Evolutionary conservation across 177 flowering plant genomes (phyloP), one percentile per base, ranked within the genome.

Genomic region (Vitis hybrid): DNA sequence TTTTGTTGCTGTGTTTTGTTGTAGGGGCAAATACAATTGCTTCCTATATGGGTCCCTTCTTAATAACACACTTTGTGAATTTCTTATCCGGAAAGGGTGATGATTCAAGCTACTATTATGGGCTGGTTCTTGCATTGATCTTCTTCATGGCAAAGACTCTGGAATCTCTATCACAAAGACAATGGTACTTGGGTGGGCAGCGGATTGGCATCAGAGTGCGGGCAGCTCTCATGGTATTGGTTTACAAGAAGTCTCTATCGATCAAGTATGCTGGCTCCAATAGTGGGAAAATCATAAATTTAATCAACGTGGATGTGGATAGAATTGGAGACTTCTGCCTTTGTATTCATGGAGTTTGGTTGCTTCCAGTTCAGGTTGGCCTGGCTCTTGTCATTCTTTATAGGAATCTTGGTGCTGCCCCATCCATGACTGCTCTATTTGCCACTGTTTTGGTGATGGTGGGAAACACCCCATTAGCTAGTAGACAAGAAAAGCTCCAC

Each of bases 151-250:
- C 90, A 12, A 93, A 93, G 80, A 85, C 86, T 2, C 75, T 87
- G 30, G 98, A 91, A 72, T 90, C 97, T 0, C 74, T 92, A 52
- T 81, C 91, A 52, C 95, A 93, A 63, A 73, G 96, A 62, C 91
- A 86, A 67, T 93, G 94, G 98, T 89, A 87, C 64, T 93, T 91
- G 62, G 98, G 98, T 51, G 92, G 93, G 21, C 86, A 82, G 4
- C 78, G 86, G 9, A 82, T 90, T 23, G 94, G 97, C 2, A 76
- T 88, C 55, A 79, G 85, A 52, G 84, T 91, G 2, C 75, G 87
- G 51, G 87, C 96, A 34, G 90, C 91, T 61, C 86, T 89, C 2
- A 84, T 83, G 72, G 87, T 75, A 0, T 21, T 84, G 58, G 81
- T 90, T 10, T 88, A 89, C 81, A 77, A 74, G 71, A 93, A 87